Conservation (phyloP, 75 land plant genomes). For the Cunninghamia lanceolata region DNA sequence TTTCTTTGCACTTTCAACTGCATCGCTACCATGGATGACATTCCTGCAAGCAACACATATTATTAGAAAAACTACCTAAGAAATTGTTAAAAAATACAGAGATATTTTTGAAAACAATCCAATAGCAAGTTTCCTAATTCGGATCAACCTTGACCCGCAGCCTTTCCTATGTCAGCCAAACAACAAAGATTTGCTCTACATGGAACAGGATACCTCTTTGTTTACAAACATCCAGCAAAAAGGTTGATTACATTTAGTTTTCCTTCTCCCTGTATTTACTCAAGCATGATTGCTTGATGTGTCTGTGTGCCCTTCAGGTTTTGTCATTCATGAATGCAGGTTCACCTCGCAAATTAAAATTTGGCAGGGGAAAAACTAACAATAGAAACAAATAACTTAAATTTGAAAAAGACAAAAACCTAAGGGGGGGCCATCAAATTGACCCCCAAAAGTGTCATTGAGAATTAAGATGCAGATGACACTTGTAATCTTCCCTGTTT, state of each 20-base stretch:
- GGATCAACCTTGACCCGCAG: not conserved
- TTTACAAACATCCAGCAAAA: not conserved
- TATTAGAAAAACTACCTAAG: not conserved
- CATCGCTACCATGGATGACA: conserved; percentile 93
- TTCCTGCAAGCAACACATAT: conserved; percentile 47
- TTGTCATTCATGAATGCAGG: no score
- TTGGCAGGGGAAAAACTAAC: no score
- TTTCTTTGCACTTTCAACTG: conserved; percentile 79
- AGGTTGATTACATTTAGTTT: not conserved
- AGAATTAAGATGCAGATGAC: no score
- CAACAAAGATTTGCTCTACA: not conserved
- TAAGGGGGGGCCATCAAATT: no score
- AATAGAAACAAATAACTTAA: no score
- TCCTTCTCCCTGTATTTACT: not conserved
- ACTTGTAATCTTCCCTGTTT: no score
- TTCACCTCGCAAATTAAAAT: no score
- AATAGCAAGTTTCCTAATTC: not conserved
- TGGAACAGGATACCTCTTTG: not conserved
- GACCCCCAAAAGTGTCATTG: no score
- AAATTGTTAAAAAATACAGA: not conserved
- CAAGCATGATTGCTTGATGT: no score
- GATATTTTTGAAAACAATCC: not conserved
- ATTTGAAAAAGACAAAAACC: no score
- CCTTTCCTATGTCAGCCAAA: not conserved
- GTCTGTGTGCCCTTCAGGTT: no score